Conservation (phyloP, 2,329 filamentous ascomycete species). For the Cordyceps cicadae region DNA sequence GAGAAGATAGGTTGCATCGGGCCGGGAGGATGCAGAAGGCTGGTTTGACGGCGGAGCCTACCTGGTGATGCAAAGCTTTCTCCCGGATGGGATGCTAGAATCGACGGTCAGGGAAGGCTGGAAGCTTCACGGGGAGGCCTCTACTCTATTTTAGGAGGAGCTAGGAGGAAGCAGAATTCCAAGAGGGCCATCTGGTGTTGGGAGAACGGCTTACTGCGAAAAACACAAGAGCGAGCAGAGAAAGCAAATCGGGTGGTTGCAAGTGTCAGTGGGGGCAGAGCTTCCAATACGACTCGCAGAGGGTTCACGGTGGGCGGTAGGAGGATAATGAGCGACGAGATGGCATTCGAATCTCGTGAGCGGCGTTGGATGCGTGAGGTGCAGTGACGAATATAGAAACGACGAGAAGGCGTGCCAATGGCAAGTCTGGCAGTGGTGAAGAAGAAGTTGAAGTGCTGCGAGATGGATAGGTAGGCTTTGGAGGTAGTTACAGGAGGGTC, state of each 20-base stretch:
- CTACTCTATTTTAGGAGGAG: neutral
- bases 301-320: neutral
- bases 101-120: neutral
- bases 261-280: conserved; percentile 1
- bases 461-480: neutral
- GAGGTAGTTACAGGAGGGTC: neutral
- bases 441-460: conserved; percentile 4
- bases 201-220: neutral
- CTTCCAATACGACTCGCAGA: neutral
- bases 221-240: conserved; percentile 5
- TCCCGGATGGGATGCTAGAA: neutral
- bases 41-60: conserved; percentile 5
- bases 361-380: neutral
- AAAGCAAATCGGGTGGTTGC: neutral
- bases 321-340: conserved; percentile 1
- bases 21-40: neutral
- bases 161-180: neutral
- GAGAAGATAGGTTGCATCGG: neutral
- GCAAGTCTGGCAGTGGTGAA: neutral
- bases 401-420: neutral
- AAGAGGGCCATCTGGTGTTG: neutral
- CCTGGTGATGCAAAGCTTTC: conserved; percentile 1
- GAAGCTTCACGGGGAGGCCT: neutral
- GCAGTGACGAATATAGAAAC: neutral
- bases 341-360: conserved; percentile 1